Evolutionary conservation across 1,284 basidiomycete genomes (phyloP).

Genomic region (Filobasidium uniguttulatum): DNA sequence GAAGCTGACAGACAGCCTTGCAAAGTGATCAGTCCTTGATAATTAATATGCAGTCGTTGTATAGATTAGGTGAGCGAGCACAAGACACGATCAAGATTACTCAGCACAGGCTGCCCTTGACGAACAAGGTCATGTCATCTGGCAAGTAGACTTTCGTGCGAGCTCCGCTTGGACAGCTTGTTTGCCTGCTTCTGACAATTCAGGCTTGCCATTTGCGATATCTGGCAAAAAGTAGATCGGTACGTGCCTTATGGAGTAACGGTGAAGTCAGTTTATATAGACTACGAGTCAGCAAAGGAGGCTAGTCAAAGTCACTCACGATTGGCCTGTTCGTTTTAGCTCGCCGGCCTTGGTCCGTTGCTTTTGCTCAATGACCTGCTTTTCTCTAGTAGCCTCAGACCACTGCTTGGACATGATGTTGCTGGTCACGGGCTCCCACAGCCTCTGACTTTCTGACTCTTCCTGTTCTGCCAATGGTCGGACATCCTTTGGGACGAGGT

Average conservation of each 20-base stretch:
- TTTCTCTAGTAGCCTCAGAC: constrained; percentile 72
- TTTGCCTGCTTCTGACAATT: constrained; percentile 55
- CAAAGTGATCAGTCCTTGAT: too few species aligned
- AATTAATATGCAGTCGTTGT: too few species aligned
- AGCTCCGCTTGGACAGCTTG: constrained; percentile 59
- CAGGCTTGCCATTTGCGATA: constrained; percentile 56
- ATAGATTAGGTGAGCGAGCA: too few species aligned
- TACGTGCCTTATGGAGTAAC: constrained; percentile 47
- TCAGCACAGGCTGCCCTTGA: too few species aligned
- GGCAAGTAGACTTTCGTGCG: too few species aligned
- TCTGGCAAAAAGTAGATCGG: constrained; percentile 67
- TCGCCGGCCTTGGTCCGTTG: constrained; percentile 76
- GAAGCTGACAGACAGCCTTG: too few species aligned
- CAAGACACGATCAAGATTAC: too few species aligned
- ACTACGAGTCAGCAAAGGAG: background rate
- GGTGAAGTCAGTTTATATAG: background rate
- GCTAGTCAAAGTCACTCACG: constrained; percentile 45
- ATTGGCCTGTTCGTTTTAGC: constrained; percentile 58
- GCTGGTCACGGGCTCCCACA: constrained; percentile 78
- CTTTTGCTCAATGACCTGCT: constrained; percentile 70
- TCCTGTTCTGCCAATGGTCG: constrained; percentile 68
- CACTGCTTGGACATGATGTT: constrained; percentile 71
- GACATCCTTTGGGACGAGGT: constrained; percentile 69
- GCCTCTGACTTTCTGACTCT: constrained; percentile 63
- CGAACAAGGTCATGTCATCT: too few species aligned